These are phyloP conservation scores for Neopestalotiopsis sp. DNA, from an alignment of 2,329 filamentous ascomycete species.

Conservation along the genomic window DNA sequence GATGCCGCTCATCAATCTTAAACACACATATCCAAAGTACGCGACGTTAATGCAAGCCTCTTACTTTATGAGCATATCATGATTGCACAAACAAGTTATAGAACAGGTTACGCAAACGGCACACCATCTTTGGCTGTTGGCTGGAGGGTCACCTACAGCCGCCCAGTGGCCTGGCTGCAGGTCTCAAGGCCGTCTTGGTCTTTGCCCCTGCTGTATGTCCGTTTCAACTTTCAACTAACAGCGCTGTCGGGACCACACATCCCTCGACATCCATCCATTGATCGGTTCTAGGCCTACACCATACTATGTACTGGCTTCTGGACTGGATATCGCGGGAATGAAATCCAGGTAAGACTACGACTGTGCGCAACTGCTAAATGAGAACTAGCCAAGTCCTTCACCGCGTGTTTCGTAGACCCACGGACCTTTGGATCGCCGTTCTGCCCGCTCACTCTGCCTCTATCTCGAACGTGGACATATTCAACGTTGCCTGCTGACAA, in stretches of 20 bases:
- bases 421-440: not conserved
- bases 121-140: constrained; percentile 26
- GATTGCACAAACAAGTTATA: not conserved
- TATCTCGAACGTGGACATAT: not conserved
- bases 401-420: not conserved
- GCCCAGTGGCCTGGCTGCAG: not conserved
- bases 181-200: not conserved
- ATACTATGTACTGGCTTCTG: not conserved
- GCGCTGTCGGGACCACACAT: not conserved
- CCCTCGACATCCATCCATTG: not conserved
- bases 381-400: not conserved
- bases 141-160: constrained; percentile 4
- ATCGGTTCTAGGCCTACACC: not conserved
- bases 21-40: constrained; percentile 14
- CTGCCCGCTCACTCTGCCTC: not conserved
- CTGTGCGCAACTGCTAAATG: not conserved
- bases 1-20: constrained; percentile 18
- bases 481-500: not conserved
- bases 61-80: constrained; percentile 5
- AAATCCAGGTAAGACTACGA: not conserved
- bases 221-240: not conserved
- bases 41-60: constrained; percentile 8
- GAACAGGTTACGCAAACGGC: not conserved
- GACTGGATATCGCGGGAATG: not conserved
- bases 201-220: not conserved